phyloP scores from a whole-genome alignment of 1,284 basidiomycete genomes.

The Rhodotorula sp. region DNA sequence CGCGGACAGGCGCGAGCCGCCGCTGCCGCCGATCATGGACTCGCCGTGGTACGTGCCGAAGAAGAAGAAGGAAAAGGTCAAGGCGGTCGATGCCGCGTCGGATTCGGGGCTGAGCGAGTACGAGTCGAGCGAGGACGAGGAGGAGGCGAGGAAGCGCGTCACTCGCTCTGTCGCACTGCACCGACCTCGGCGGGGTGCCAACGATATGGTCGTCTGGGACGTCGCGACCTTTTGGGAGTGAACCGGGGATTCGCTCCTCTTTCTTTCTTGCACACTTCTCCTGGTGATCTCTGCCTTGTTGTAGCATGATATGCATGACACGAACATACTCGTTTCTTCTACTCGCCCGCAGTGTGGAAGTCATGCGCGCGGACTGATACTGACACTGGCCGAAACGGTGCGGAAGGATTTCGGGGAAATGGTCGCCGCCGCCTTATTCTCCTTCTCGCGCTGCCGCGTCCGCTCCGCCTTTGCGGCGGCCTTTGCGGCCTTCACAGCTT shows the following conservation, averaged over 20 bases:
- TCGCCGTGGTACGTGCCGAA: conserved; percentile 26
- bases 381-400: conserved; percentile 9
- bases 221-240: conserved; percentile 5
- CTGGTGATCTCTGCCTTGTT: background rate
- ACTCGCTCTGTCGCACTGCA: conserved; percentile 16
- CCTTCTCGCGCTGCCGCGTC: background rate
- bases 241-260: background rate
- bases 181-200: conserved; percentile 13
- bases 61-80: conserved; percentile 12
- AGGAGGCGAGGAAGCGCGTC: background rate
- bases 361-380: background rate
- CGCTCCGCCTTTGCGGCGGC: background rate
- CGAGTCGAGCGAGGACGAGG: conserved; percentile 17
- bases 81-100: background rate
- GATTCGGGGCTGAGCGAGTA: background rate
- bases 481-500: background rate
- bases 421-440: background rate
- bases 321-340: background rate
- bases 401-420: conserved; percentile 5
- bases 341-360: background rate
- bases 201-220: conserved; percentile 8
- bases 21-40: conserved; percentile 22
- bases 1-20: conserved; percentile 1
- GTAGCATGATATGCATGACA: background rate
- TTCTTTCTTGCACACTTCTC: background rate